Evolutionary conservation across 495 filamentous ascomycete species (phyloP).

Genomic region (Xylaria cubensis): DNA sequence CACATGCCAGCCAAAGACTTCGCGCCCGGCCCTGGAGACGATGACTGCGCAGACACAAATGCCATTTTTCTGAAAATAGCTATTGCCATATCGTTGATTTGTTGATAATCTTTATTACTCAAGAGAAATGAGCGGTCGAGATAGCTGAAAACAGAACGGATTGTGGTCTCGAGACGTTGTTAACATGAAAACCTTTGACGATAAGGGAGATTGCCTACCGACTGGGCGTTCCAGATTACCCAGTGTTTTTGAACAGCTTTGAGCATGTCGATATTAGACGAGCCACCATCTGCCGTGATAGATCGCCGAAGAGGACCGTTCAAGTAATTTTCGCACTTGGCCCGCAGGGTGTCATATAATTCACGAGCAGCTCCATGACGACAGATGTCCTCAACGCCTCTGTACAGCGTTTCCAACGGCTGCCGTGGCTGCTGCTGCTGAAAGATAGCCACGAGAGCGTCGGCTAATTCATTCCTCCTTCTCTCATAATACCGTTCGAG

Average conservation of each 20-base stretch:
- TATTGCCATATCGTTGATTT: conserved; percentile 64
- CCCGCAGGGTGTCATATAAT: conserved; percentile 66
- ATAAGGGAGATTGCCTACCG: conserved; percentile 56
- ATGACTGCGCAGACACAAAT: conserved; percentile 43
- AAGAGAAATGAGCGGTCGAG: conserved; percentile 89
- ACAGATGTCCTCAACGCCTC: conserved; percentile 89
- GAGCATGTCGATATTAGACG: conserved; percentile 68
- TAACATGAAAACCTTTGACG: neutral
- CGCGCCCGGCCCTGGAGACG: conserved; percentile 59
- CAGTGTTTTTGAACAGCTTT: conserved; percentile 71
- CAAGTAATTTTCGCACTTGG: conserved; percentile 59
- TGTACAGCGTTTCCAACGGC: conserved; percentile 86
- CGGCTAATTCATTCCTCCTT: conserved; percentile 73
- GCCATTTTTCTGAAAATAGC: conserved; percentile 65
- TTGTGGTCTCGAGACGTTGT: conserved; percentile 54
- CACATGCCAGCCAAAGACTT: conserved; percentile 74
- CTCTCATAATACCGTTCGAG: conserved; percentile 71
- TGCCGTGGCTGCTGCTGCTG: conserved; percentile 61
- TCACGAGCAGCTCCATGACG: conserved; percentile 71
- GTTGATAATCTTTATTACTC: conserved; percentile 58
- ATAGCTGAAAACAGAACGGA: conserved; percentile 89
- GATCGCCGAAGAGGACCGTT: conserved; percentile 59
- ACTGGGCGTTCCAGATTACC: conserved; percentile 78
- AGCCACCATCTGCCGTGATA: conserved; percentile 56
- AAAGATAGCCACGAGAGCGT: conserved; percentile 77